These are phyloP conservation scores for Hyaloscypha finlandica DNA, from an alignment of 495 filamentous ascomycete species.

Conservation along the genomic window DNA sequence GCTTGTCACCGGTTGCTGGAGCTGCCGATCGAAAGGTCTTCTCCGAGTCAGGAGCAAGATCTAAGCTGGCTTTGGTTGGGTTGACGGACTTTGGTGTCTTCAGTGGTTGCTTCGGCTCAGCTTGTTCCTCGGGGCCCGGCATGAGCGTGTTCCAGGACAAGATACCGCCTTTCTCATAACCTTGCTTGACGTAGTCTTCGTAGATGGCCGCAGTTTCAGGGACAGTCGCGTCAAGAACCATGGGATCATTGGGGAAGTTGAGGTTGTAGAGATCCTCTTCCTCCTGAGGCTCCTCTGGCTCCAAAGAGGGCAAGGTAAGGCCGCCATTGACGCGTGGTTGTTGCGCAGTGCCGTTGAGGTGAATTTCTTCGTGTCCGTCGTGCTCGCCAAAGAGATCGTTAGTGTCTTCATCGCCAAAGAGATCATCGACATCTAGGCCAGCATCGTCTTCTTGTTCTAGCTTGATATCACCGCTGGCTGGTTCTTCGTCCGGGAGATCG, in stretches of 20 bases:
- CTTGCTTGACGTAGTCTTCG: conserved; percentile 65
- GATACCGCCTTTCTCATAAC: conserved; percentile 64
- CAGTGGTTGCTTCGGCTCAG: conserved; percentile 64
- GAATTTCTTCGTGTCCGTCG: conserved; percentile 26
- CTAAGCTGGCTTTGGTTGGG: conserved; percentile 83
- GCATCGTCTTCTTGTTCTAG: conserved; percentile 50
- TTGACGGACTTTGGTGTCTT: conserved; percentile 80
- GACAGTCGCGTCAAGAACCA: conserved; percentile 49
- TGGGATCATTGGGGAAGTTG: conserved; percentile 45
- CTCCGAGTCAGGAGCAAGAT: conserved; percentile 79
- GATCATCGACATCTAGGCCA: conserved; percentile 40
- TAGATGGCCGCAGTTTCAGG: conserved; percentile 63
- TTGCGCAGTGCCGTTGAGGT: conserved; percentile 17
- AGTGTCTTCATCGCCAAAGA: conserved; percentile 42
- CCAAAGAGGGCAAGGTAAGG: conserved; percentile 18
- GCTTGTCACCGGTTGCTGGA: conserved; percentile 40
- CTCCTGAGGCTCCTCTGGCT: conserved; percentile 28
- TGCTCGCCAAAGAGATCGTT: conserved; percentile 35
- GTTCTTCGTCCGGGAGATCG: conserved; percentile 50
- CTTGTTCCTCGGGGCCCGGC: conserved; percentile 70
- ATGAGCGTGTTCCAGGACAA: conserved; percentile 74
- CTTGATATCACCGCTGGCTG: conserved; percentile 45
- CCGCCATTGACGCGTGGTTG: conserved; percentile 31
- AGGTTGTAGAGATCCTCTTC: conserved; percentile 32
- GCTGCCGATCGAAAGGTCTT: conserved; percentile 72